Conservation (phyloP, 2,329 filamentous ascomycete genomes). For the Epicoccum nigrum region DNA sequence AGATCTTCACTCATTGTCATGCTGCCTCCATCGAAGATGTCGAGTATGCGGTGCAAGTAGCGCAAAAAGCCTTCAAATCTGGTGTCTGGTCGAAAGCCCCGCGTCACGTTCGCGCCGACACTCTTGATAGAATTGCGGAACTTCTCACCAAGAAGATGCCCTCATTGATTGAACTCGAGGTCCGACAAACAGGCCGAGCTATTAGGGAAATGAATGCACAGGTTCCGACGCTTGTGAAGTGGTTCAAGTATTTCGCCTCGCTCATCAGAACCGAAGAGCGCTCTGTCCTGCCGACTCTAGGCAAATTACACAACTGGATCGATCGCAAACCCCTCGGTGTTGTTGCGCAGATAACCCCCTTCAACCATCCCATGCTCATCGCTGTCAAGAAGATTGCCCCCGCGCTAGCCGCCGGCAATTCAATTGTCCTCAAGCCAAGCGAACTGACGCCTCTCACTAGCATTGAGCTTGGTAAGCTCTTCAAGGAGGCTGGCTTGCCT, state of each 20-base stretch:
- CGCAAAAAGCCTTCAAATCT: slow-evolving; percentile 56
- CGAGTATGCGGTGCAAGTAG: slow-evolving; percentile 49
- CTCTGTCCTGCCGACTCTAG: slow-evolving; percentile 67
- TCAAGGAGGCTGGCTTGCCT: slow-evolving; percentile 47
- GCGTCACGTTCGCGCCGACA: slow-evolving; percentile 64
- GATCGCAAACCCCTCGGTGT: slow-evolving; percentile 48
- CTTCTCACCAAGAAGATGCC: slow-evolving; percentile 61
- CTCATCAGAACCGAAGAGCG: slow-evolving; percentile 71
- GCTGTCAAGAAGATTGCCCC: slow-evolving; percentile 51
- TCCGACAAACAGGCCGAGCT: slow-evolving; percentile 70
- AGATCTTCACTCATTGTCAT: slow-evolving; percentile 60
- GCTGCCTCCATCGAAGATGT: slow-evolving; percentile 56
- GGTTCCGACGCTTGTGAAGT: slow-evolving; percentile 68
- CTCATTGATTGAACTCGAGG: slow-evolving; percentile 66
- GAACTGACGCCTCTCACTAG: slow-evolving; percentile 48
- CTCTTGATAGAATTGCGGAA: slow-evolving; percentile 65
- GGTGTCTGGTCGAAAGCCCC: slow-evolving; percentile 64
- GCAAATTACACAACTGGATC: slow-evolving; percentile 57
- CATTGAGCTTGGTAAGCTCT: slow-evolving; percentile 44
- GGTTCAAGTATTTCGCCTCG: slow-evolving; percentile 75
- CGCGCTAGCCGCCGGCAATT: slow-evolving; percentile 46
- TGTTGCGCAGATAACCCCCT: slow-evolving; percentile 49
- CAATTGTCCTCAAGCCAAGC: slow-evolving; percentile 46
- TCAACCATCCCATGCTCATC: slow-evolving; percentile 50
- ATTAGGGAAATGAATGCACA: slow-evolving; percentile 74